Evolutionary conservation across 2,329 filamentous ascomycete species (phyloP), one percentile per base, ranked within the genome.

Genomic region (Thelonectria olida): DNA sequence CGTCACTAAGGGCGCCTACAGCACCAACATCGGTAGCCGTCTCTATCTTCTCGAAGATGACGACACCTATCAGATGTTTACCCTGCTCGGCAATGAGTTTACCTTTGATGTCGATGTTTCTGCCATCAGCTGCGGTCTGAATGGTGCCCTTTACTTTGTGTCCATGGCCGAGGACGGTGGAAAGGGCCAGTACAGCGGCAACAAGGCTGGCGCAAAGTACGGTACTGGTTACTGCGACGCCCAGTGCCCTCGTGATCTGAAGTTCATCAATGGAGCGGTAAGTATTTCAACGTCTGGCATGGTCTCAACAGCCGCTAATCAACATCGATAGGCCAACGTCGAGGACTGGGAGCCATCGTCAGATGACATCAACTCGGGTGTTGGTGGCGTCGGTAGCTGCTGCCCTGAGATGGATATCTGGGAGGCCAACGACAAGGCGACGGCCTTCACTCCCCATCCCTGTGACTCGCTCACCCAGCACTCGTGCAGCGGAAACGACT

Each of bases 91-190:
- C 76, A 84, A 89, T 72, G 90, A 92, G 76, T 88, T 92, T 78
- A 89, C 88, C 55, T 91, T 92, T 63, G 89, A 91, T 56, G 89
- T 91, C 23, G 90, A 92, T 73, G 85, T 90, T 44, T 90, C 88
- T 39, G 83, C 84, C 68, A 80, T 91, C 19, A 84, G 85, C 61
- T 92, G 90, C 71, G 90, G 90, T 62, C 78, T 92, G 61, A 92
- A 92, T 76, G 90, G 89, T 55, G 90, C 90, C 45, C 79, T 92
- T 47, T 92, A 92, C 79, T 85, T 88, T 56, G 83, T 86, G 45
- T 80, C 82, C 72, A 89, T 89, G 87, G 84, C 87, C 38, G 76
- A 78, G 17, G 85, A 88, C 65, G 86, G 86, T 66, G 86, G 86
- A 48, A 72, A 79, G 66, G 69, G 75, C 73, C 82, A 81, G 73